A percentile compares a stretch with the other conserved stretches of the same genome.
Evolutionary conservation across 345 rosid species (phyloP).

Genomic region (Arabidopsis arenosa): DNA sequence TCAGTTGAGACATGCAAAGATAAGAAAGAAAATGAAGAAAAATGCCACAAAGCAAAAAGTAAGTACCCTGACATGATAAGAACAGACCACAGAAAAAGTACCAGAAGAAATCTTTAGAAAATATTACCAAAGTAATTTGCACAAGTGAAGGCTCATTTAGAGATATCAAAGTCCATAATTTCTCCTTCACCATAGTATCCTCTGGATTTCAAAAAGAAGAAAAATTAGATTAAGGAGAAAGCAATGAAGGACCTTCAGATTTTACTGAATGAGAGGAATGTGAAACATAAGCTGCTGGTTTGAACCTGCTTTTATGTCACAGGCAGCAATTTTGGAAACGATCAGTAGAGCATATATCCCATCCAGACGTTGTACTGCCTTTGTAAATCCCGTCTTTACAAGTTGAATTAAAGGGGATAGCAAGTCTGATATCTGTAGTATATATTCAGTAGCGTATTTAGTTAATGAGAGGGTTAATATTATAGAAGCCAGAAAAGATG

Average conservation of each 20-base stretch:
- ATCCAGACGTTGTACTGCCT: slow-evolving; percentile 90
- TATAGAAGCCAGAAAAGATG: slow-evolving; percentile 22
- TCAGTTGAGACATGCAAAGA: slow-evolving; percentile 27
- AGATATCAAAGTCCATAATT: slow-evolving; percentile 85
- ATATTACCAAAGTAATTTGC: slow-evolving; percentile 64
- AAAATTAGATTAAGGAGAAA: slow-evolving; percentile 27
- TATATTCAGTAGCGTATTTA: slow-evolving; percentile 39
- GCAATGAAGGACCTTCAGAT: slow-evolving; percentile 23
- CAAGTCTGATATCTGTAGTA: slow-evolving; percentile 72
- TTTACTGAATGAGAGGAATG: slow-evolving; percentile 10
- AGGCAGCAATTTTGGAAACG: slow-evolving; percentile 80
- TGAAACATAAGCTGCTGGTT: slow-evolving; percentile 10
- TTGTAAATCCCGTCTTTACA: slow-evolving; percentile 89
- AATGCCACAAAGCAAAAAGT: background rate
- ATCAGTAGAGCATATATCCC: slow-evolving; percentile 88
- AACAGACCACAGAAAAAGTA: slow-evolving; percentile 10
- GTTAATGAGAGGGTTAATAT: slow-evolving; percentile 14
- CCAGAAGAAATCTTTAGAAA: background rate
- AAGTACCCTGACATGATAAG: slow-evolving; percentile 24
- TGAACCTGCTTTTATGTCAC: slow-evolving; percentile 90
- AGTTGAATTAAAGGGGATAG: slow-evolving; percentile 89
- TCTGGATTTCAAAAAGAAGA: slow-evolving; percentile 55
- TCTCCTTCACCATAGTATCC: slow-evolving; percentile 86
- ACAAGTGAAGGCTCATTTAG: slow-evolving; percentile 90
- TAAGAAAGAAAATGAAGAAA: slow-evolving; percentile 4